A percentile compares a stretch with the other conserved stretches of the same genome.
These are phyloP conservation scores for Plectosphaerella sp. DNA, from an alignment of 2,329 filamentous ascomycete genomes.

Conservation along the genomic window DNA sequence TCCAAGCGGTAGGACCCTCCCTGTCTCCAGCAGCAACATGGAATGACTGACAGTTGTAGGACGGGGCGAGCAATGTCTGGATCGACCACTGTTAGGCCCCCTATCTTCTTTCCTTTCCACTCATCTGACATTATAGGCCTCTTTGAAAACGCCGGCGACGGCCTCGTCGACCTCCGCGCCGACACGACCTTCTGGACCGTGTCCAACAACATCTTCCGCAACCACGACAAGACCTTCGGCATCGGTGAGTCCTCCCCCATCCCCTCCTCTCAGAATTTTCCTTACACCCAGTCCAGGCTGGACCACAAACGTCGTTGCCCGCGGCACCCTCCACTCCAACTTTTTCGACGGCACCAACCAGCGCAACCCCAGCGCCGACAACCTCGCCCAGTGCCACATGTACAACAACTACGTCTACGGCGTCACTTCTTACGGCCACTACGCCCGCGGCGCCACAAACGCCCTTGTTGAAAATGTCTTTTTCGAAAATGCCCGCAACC, in stretches of 20 bases:
- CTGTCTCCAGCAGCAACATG: background rate
- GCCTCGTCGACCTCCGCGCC: conserved; percentile 10
- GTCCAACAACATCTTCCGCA: conserved; percentile 13
- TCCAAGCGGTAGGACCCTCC: conserved; percentile 6
- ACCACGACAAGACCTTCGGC: conserved; percentile 14
- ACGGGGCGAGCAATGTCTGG: conserved; percentile 11
- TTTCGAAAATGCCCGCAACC: conserved; percentile 11
- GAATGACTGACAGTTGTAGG: background rate
- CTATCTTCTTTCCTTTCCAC: too few relatives aligned
- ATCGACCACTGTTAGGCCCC: conserved; percentile 10
- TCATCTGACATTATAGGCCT: background rate
- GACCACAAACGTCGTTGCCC: conserved; percentile 11
- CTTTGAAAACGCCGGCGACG: conserved; percentile 10
- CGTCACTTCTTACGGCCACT: conserved; percentile 11
- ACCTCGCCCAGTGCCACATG: conserved; percentile 9
- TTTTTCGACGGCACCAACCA: conserved; percentile 12
- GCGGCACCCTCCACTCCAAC: conserved; percentile 12
- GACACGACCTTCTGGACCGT: conserved; percentile 14
- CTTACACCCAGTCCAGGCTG: conserved; percentile 4
- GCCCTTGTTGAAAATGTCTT: conserved; percentile 10
- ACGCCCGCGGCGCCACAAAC: conserved; percentile 9
- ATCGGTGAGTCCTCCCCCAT: conserved; percentile 3
- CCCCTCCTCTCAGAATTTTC: background rate
- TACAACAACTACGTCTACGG: conserved; percentile 13
- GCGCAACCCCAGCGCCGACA: conserved; percentile 12